Evolutionary conservation across 495 filamentous ascomycete species (phyloP).

Genomic region (Penicillium manginii): DNA sequence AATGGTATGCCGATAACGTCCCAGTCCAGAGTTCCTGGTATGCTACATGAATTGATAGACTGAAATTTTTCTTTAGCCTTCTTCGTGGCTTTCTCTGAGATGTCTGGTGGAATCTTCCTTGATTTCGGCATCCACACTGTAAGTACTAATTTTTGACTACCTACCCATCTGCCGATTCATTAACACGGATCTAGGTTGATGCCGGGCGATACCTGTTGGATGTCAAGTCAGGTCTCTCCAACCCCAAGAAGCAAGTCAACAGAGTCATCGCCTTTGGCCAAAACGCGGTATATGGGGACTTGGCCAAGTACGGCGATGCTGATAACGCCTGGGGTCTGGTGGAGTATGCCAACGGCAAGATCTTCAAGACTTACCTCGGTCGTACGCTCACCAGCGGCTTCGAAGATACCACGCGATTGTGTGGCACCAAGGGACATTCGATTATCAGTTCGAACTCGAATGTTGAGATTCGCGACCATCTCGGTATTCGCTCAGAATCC

Average conservation of each 20-base stretch:
- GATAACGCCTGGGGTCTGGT: conserved; percentile 23
- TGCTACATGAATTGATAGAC: conserved; percentile 1
- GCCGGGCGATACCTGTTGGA: conserved; percentile 24
- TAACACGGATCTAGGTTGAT: conserved; percentile 16
- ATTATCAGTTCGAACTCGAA: conserved; percentile 23
- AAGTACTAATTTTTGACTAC: background rate
- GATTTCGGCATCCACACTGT: conserved; percentile 24
- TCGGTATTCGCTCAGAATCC: conserved; percentile 19
- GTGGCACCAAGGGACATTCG: conserved; percentile 23
- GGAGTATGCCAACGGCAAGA: conserved; percentile 23
- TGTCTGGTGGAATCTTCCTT: conserved; percentile 22
- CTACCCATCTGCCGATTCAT: background rate
- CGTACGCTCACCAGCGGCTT: conserved; percentile 23
- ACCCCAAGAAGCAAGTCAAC: conserved; percentile 24
- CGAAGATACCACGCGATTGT: conserved; percentile 21
- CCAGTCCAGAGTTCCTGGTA: background rate
- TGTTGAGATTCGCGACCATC: conserved; percentile 21
- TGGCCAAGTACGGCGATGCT: conserved; percentile 19
- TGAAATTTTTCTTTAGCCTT: conserved; percentile 15
- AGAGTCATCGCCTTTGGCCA: conserved; percentile 25
- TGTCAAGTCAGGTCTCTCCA: conserved; percentile 20
- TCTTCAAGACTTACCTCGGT: conserved; percentile 22
- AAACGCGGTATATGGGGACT: conserved; percentile 16
- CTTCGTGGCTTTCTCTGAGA: conserved; percentile 21
- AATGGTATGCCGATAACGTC: conserved; percentile 10